Evolutionary conservation across 768 basidiomycete species (phyloP), one percentile per base, ranked within the genome.

Genomic region (Leccinum barrowsii): DNA sequence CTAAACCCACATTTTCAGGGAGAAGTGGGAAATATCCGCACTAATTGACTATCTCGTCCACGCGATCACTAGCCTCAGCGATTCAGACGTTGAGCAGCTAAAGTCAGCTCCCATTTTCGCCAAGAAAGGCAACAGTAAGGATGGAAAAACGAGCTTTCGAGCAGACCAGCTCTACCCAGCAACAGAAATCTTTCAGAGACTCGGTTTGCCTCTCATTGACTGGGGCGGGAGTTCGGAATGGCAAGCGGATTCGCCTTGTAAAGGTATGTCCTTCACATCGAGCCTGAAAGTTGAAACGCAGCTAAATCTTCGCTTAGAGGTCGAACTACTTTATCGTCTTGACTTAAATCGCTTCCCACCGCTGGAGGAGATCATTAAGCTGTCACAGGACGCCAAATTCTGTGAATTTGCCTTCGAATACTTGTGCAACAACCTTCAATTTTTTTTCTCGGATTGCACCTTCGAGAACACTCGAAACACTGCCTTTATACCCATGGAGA

Each of bases 161-260:
- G 21, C 21, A 1, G 2, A 21, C 21, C 21, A 21, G 21, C 21
- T 21, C 21, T 21, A 21, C 21, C 21, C 21, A 21, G 1, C 21
- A 21, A 21, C 21, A 21, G 21, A 21, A 21, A 2, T 1, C 21
- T 21, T 21, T 21, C 21, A 21, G 21, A 75, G 81, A 49, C 76
- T 98, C 7, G 81, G 80, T 2, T 70, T 98, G 11, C 92, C 92
- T 2, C 67, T 95, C 4, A 78, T 98, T 35, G 91, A 92, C 61
- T 97, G 94, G 94, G 85, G 86, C 1, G 75, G 75, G 24, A 74
- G 82, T 52, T 73, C 71, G 0, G 89, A 87, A 70, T 98, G 95
- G 95, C 24, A 12, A n/a, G n/a, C n/a, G 17, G 53, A 54, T 7
- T 0, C 4, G 17, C 5, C 40, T 0, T 3, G n/a, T 13, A 17